Evolutionary conservation across 768 basidiomycete species (phyloP), one percentile per base, ranked within the genome.

Genomic region (Termitomyces sp.): DNA sequence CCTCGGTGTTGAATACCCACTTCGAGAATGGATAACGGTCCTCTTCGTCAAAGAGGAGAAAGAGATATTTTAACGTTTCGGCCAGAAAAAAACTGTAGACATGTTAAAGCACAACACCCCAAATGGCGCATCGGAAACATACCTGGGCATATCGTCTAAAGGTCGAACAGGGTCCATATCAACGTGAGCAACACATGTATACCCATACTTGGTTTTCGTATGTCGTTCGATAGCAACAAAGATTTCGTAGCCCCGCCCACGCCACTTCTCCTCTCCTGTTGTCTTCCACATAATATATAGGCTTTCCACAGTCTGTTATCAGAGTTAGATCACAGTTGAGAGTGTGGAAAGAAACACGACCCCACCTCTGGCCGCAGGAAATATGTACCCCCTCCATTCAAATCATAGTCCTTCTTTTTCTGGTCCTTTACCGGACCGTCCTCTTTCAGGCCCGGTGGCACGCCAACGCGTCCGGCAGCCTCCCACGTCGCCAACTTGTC

Each of bases 61-160:
- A 85, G 4, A 86, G 73, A 62, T 88, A 88, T 67, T 86, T 86
- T 35, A 87, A 67, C 4, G 78, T 80, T 59, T 76, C 74, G 0
- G 74, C 73, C 19, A 76, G 66, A 60, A 79, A 79, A 61, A 72
- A 79, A 59, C 76, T 77, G 44, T 59, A 34, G 25, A 14, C 27
- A 59, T 35, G 47, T 48, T 21, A 40, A 30, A 19, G 1, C 28
- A 21, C 12, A 23, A 55, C 9, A 23, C 5, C 34, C 34, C 17
- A 41, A n/a, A 41, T 21, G 14, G 30, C 14, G 25, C 52, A 54
- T 12, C n/a, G 50, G 19, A 42, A 12, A 65, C 78, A 50, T 52
- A 87, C 88, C 88, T 91, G 6, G 89, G 89, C 86, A 89, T 89
- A 12, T 78, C 73, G 56, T 91, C 79, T n/a, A 68, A 67, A 54